Base-by-base conservation (phyloP, 805 yeast species). In the Pichia phayaonensis region DNA sequence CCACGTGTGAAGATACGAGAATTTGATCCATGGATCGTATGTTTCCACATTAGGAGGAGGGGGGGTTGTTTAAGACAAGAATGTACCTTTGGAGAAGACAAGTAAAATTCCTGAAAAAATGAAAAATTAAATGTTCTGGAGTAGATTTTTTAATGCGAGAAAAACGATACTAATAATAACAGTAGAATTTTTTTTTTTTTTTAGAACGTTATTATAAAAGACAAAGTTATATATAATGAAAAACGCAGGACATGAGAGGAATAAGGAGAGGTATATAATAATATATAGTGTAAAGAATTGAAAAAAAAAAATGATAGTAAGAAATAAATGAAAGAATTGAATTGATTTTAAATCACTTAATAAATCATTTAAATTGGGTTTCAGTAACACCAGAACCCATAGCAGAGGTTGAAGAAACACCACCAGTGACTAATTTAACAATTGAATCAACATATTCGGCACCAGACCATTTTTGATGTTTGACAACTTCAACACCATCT, bases 311-410 rank as follows among this genome's bases (percentile, higher is more conserved):
- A n/a, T n/a, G n/a, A 1, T 20, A 6, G 8, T 8, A 45, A 49
- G 20, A 44, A 18, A 20, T 12, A 10, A 40, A 24, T 11, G 21
- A 21, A 23, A 16, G 13, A 40, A 23, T 8, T 22, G 20, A 38
- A 34, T 23, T 18, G n/a, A n/a, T n/a, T n/a, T n/a, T n/a, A n/a
- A n/a, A n/a, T n/a, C n/a, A n/a, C n/a, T n/a, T n/a, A 22, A 5
- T 20, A 26, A 24, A 11, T 53, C 50, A 57, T 54, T 85, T 86
- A 75, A 92, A 92, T 72, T 92, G 98, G 59, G 86, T 95, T 74
- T 92, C 98, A 49, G 98, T 92, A 59, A 92, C 97, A 75, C 98
- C 98, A 55, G 84, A 84, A 65, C 97, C 97, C 97, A 92, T 92
- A 45, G 98, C 97, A 58, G 97, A 96, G 45, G 98, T 92, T 20